phyloP scores from a whole-genome alignment of 225 moss, liverwort and hornwort species.

The Polytrichum commune region DNA sequence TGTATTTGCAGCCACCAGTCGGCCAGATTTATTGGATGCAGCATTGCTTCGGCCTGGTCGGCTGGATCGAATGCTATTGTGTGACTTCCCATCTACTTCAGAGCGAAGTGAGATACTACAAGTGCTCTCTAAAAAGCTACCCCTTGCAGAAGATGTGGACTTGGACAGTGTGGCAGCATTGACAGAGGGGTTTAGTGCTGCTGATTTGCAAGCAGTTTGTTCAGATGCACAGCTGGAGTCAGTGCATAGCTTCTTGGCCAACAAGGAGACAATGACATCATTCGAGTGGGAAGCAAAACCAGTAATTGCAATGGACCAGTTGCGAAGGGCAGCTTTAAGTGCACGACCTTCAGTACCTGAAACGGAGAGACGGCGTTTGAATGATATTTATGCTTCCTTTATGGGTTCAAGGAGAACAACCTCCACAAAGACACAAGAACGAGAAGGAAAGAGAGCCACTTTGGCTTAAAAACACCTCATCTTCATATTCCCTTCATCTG shows the following conservation, averaged over 20 bases:
- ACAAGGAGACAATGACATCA: conserved; percentile 16
- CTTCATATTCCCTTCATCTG: too few species aligned
- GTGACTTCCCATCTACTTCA: conserved; percentile 75
- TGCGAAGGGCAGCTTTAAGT: conserved; percentile 61
- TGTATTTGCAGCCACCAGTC: conserved; percentile 97
- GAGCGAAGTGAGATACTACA: conserved; percentile 81
- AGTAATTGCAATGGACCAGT: conserved; percentile 67
- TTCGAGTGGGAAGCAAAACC: conserved; percentile 37
- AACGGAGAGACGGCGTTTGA: conserved; percentile 63
- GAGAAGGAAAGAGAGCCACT: conserved; percentile 90
- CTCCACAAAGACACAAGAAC: conserved; percentile 52
- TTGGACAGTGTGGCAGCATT: conserved; percentile 68
- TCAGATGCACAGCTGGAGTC: conserved; percentile 96
- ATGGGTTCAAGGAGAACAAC: conserved; percentile 60
- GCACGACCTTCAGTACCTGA: conserved; percentile 93
- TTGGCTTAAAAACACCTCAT: conserved; percentile 49
- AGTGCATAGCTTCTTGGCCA: conserved; percentile 72
- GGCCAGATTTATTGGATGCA: conserved; percentile 94
- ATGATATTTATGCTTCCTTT: conserved; percentile 76
- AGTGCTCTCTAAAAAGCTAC: conserved; percentile 82
- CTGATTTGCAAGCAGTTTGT: conserved; percentile 96
- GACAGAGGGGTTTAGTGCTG: conserved; percentile 93
- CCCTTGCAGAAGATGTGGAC: conserved; percentile 76
- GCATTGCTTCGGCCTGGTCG: conserved; percentile 94
- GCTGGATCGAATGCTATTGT: conserved; percentile 80